Base-by-base conservation (phyloP, 2,329 filamentous ascomycete genomes). In the Exophiala sp. region DNA sequence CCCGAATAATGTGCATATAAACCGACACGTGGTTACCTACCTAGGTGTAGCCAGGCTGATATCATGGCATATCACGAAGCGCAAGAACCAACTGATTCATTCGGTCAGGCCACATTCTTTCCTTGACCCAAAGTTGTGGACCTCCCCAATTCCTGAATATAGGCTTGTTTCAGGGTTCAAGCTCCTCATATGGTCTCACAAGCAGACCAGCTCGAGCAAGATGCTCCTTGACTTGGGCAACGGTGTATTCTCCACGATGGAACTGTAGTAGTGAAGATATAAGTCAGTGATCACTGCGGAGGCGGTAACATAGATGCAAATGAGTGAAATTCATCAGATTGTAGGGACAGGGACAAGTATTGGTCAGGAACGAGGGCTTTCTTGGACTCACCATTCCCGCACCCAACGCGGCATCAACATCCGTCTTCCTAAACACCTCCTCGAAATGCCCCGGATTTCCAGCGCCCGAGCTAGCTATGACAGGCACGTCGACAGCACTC, bases 391-490 rank as follows among this genome's bases (percentile, higher is more conserved):
- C 78, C 85, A 98, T 98, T 46, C 93, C 93, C 7, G 93, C 93
- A 2, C 93, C 93, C 53, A 98, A 72, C 22, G 93, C 93, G 43
- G 93, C 93, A 74, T 98, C 93, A 2, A 91, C 91, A 13, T 76
- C 75, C 7, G 93, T 97, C 70, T 86, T 74, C 49, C 79, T 74
- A 68, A 98, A 98, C 1, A 97, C 93, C 65, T 97, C 86, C 44
- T 82, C 78, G 65, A 98, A 98, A 70, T 98, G 93, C 0, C 66
- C 79, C 1, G 93, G 91, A 60, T 85, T 82, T 1, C 93, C 93
- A 1, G 93, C 93, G 34, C 93, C 93, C 65, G 88, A 95, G 22
- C 86, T 93, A 11, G 93, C 90, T 69, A 98, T 95, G 43, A 98
- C 93, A 5, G 93, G 93, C 58, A 98, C 96, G 64, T 78, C 85